These are phyloP conservation scores for Lachnellula occidentalis DNA, from an alignment of 2,329 filamentous ascomycete genomes.

Conservation along the genomic window DNA sequence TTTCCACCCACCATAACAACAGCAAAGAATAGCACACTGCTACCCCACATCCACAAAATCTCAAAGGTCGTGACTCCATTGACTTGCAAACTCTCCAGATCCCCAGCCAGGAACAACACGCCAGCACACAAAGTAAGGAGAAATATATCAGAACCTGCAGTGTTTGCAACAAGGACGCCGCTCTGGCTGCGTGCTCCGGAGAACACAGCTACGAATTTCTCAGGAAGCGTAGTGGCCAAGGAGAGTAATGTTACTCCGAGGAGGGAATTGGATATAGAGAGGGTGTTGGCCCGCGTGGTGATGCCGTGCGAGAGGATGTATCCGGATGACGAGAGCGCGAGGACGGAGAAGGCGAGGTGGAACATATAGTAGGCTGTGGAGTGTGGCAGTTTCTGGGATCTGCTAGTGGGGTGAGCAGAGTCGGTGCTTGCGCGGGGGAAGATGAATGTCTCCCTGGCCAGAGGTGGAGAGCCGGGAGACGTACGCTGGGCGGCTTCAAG, in stretches of 20 bases:
- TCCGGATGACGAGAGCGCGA: slow-evolving; percentile 40
- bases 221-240: slow-evolving; percentile 48
- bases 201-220: slow-evolving; percentile 46
- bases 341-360: slow-evolving; percentile 40
- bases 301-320: slow-evolving; percentile 44
- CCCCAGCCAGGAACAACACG: slow-evolving; percentile 31
- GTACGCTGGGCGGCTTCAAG: neutral
- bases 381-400: slow-evolving; percentile 7
- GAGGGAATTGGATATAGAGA: slow-evolving; percentile 40
- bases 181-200: slow-evolving; percentile 41
- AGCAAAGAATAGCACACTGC: slow-evolving; percentile 22
- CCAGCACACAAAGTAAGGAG: slow-evolving; percentile 46
- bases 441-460: slow-evolving; percentile 6
- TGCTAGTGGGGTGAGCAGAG: neutral
- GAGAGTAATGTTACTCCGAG: slow-evolving; percentile 44
- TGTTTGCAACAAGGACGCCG: slow-evolving; percentile 47
- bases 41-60: slow-evolving; percentile 28
- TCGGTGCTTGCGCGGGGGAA: neutral
- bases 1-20: slow-evolving; percentile 30
- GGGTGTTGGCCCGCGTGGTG: slow-evolving; percentile 34
- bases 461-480: neutral
- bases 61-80: slow-evolving; percentile 28
- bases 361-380: slow-evolving; percentile 35
- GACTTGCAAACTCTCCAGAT: slow-evolving; percentile 22
- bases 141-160: slow-evolving; percentile 50